A percentile compares a stretch with the other conserved stretches of the same genome.
Conservation (phyloP, 148 eudicot genomes). For the Selenicereus undatus region DNA sequence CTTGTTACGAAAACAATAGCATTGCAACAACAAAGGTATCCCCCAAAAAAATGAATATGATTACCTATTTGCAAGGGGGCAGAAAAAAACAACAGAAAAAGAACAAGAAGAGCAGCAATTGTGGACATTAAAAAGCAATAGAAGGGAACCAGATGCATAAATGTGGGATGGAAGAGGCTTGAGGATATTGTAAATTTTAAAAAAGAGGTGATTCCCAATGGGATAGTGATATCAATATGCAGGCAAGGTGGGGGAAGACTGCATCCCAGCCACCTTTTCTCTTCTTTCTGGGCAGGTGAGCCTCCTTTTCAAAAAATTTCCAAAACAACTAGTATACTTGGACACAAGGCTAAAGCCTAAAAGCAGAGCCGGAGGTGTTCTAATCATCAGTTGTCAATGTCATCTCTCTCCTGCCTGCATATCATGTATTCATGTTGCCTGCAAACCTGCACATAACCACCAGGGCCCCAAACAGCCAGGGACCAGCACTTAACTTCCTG, state of each 20-base stretch:
- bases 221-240: slow-evolving; percentile 6
- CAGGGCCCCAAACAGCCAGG: slow-evolving; percentile 12
- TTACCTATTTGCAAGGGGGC: not conserved
- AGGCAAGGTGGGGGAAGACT: slow-evolving; percentile 3
- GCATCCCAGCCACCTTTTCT: slow-evolving; percentile 16
- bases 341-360: no score
- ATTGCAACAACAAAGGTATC: no score
- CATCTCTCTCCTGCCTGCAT: slow-evolving; percentile 7
- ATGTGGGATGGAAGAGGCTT: slow-evolving; percentile 22
- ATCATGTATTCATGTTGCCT: slow-evolving; percentile 19
- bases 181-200: slow-evolving; percentile 33
- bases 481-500: slow-evolving; percentile 19
- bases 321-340: not conserved
- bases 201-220: slow-evolving; percentile 31
- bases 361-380: no score
- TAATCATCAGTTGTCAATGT: no score
- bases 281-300: slow-evolving; percentile 4
- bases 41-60: no score
- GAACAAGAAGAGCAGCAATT: slow-evolving; percentile 9
- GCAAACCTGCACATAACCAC: slow-evolving; percentile 44
- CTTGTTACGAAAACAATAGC: no score
- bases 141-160: slow-evolving; percentile 15
- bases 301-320: not conserved
- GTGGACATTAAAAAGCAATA: not conserved
- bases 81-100: slow-evolving; percentile 3